These are phyloP conservation scores for Tuber calosporum DNA, from an alignment of 495 filamentous ascomycete species.

Conservation along the genomic window DNA sequence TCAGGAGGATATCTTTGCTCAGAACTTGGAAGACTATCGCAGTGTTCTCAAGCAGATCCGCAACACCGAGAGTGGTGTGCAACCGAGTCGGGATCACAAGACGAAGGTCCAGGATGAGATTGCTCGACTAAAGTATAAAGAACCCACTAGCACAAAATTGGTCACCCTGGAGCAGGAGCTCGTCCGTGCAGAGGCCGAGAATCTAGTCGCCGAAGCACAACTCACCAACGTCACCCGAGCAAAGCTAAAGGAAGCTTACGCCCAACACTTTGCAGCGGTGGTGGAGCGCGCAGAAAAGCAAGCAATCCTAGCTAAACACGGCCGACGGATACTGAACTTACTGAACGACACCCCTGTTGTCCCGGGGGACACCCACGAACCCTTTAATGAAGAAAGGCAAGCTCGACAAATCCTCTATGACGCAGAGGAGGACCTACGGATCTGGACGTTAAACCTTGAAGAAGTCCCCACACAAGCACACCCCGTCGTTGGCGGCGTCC, in stretches of 20 bases:
- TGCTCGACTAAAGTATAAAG: constrained; percentile 76
- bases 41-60: constrained; percentile 77
- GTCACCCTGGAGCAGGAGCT: constrained; percentile 89
- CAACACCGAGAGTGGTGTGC: constrained; percentile 87
- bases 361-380: constrained; percentile 66
- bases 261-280: constrained; percentile 72
- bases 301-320: constrained; percentile 82
- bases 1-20: constrained; percentile 81
- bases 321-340: constrained; percentile 71
- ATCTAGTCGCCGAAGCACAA: constrained; percentile 91
- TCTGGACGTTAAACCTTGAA: constrained; percentile 60
- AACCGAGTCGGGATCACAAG: constrained; percentile 78
- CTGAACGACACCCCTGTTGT: constrained; percentile 89
- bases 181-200: constrained; percentile 89
- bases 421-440: constrained; percentile 75
- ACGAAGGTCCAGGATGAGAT: constrained; percentile 85
- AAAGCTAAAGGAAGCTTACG: constrained; percentile 90
- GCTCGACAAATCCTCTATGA: constrained; percentile 84
- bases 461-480: constrained; percentile 47
- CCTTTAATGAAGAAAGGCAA: constrained; percentile 57
- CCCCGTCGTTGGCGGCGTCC: constrained; percentile 22
- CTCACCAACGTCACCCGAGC: constrained; percentile 90
- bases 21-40: constrained; percentile 76
- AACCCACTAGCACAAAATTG: constrained; percentile 68
- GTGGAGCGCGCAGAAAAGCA: constrained; percentile 97